Evolutionary conservation across 352 stramenopile genomes (phyloP), one percentile per base, ranked within the genome.

Genomic region (Phytopythium chamaehyphon): DNA sequence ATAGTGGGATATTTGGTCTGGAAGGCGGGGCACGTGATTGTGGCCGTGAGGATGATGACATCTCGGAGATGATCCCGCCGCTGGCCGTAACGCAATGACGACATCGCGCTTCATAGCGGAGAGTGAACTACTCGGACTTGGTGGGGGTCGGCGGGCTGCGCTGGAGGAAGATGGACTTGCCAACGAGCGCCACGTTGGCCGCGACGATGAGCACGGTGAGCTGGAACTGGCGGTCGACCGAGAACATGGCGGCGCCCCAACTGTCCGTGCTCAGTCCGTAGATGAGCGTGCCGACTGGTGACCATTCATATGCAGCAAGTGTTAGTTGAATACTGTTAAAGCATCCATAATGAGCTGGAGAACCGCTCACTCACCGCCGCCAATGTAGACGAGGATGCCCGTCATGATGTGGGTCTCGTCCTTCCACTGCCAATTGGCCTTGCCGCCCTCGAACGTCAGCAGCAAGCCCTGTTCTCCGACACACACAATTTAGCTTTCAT

Each of bases 381-480:
- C 71, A 14, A 86, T 65, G 69, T 86, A 85, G 50, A 82, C 61
- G 16, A 88, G 52, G 24, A 72, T 69, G 15, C 77, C 77, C 7
- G 75, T 76, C 7, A 86, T 61, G 11, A 73, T 67, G 54, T 89
- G 77, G 12, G 75, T 89, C 54, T 86, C 77, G 40, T 89, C 77
- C 50, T 73, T 84, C 77, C 77, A 88, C 54, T 86, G 74, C 77
- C 77, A 88, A 37, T 86, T 86, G 15, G 64, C 18, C 12, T 59
- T 55, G 15, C 54, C 56, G 28, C 64, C 72, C 58, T 86, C 75
- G 43, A 76, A 83, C 44, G 77, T 88, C 37, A 88, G 60, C 51
- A 88, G 52, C 35, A 88, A 46, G 1, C 77, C 77, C 55, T 77
- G 38, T 6, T 12, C n/a, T n/a, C n/a, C 6, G 28, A 4, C 36